phyloP scores from a whole-genome alignment of 2,329 filamentous ascomycete species.

The Calonectria hongkongensis region DNA sequence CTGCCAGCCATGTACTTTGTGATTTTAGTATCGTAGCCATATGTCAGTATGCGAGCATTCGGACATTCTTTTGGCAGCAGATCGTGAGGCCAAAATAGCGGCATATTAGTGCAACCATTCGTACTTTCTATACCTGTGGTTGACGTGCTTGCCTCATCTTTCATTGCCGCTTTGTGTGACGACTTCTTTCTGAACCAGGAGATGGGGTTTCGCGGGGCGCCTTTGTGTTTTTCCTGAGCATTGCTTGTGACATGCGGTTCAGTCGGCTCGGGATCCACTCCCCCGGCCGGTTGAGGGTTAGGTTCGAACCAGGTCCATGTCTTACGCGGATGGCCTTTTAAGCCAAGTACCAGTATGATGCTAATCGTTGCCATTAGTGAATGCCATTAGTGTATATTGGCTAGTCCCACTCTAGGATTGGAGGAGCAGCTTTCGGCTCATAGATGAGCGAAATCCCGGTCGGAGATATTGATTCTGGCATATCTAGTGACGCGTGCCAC shows the following conservation, averaged over 20 bases:
- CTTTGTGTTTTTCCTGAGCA: background rate
- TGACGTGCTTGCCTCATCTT: background rate
- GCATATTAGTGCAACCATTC: background rate
- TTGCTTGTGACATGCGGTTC: background rate
- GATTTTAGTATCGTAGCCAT: constrained; percentile 44
- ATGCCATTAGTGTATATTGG: too few relatives aligned
- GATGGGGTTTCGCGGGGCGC: background rate
- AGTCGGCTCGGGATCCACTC: background rate
- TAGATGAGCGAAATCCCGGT: background rate
- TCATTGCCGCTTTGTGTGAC: background rate
- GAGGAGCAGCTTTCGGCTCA: background rate
- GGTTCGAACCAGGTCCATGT: constrained; percentile 28
- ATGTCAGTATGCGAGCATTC: constrained; percentile 32
- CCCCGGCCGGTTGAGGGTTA: too few relatives aligned
- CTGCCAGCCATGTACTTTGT: constrained; percentile 34
- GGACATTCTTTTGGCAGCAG: constrained; percentile 26
- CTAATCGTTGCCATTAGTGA: constrained; percentile 18
- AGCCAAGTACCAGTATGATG: constrained; percentile 41
- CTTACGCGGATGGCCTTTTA: constrained; percentile 43
- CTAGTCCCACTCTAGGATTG: background rate
- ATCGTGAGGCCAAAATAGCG: constrained; percentile 41
- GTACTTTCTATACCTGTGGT: background rate
- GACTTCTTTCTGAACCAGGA: background rate
- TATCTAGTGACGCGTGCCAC: background rate
- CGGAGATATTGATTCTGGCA: background rate